Percentiles rank a stretch among this genome's conserved stretches.
Conservation (phyloP, 106 monocot species). For the Dioscorea alata region DNA sequence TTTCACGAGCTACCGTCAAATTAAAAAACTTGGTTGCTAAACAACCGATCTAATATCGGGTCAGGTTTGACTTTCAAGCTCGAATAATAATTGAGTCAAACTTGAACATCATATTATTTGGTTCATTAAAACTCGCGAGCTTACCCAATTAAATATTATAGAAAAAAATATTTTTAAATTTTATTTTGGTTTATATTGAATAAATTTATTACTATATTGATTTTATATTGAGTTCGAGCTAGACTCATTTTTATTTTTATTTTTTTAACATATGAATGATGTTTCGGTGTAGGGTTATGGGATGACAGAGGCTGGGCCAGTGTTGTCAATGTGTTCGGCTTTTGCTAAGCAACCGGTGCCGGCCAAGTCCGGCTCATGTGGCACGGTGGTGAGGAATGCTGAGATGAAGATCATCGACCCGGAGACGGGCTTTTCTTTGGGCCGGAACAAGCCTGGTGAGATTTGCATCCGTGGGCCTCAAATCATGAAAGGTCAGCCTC, state of each 20-base stretch:
- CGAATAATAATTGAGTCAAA: too few relatives aligned
- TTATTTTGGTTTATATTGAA: neutral
- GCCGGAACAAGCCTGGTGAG: slow-evolving; percentile 51
- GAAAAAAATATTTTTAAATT: neutral
- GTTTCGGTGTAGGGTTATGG: slow-evolving; percentile 50
- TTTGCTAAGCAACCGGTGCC: slow-evolving; percentile 46
- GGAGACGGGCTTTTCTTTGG: slow-evolving; percentile 52
- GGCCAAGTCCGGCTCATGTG: slow-evolving; percentile 59
- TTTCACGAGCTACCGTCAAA: too few relatives aligned
- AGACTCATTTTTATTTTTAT: neutral
- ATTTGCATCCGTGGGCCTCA: slow-evolving; percentile 70
- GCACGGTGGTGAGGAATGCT: slow-evolving; percentile 63
- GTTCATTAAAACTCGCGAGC: too few relatives aligned
- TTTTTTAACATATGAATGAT: neutral
- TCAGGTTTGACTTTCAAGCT: too few relatives aligned
- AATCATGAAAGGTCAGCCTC: slow-evolving; percentile 32
- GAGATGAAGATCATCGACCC: slow-evolving; percentile 64
- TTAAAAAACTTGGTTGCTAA: too few relatives aligned
- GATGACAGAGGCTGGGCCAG: slow-evolving; percentile 80
- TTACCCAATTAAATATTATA: neutral
- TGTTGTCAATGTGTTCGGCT: slow-evolving; percentile 62
- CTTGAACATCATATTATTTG: too few relatives aligned
- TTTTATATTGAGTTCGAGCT: too few relatives aligned
- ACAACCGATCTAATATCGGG: too few relatives aligned
- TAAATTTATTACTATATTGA: too few relatives aligned